Conservation (phyloP, 2,329 filamentous ascomycete genomes). For the Colletotrichum spinosum region DNA sequence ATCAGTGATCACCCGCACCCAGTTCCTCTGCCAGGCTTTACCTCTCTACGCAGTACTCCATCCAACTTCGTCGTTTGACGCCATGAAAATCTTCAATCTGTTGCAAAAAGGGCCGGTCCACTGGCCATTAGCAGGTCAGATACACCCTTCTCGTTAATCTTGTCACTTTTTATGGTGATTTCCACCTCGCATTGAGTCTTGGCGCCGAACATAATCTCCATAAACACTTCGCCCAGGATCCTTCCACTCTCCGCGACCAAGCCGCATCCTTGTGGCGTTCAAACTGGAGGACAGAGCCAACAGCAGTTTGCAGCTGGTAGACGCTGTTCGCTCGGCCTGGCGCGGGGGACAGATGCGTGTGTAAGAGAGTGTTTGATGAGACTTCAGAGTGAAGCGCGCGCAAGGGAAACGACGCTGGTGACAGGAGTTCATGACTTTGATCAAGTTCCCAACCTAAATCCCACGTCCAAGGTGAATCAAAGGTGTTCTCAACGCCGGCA, state of each 20-base stretch:
- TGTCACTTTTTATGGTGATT: neutral
- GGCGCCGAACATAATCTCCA: conserved; percentile 18
- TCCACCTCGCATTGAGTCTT: conserved; percentile 17
- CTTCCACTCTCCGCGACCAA: conserved; percentile 3
- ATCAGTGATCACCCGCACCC: too few relatives aligned
- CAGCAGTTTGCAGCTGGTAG: neutral
- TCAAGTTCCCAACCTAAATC: neutral
- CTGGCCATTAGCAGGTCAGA: conserved; percentile 3
- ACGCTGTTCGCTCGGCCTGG: conserved; percentile 7
- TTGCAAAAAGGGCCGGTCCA: neutral
- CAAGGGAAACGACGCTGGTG: neutral
- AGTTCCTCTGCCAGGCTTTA: too few relatives aligned
- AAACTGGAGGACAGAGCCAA: conserved; percentile 20
- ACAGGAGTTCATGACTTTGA: conserved; percentile 2
- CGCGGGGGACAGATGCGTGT: conserved; percentile 11
- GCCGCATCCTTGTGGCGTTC: conserved; percentile 22
- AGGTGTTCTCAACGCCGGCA: too few relatives aligned
- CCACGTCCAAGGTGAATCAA: too few relatives aligned
- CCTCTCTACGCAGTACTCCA: too few relatives aligned
- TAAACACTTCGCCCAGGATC: conserved; percentile 10
- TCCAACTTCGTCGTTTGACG: conserved; percentile 8
- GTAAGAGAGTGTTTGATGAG: neutral
- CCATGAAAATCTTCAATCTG: conserved; percentile 10
- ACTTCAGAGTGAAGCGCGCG: conserved; percentile 8
- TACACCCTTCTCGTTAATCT: conserved; percentile 18